These are phyloP conservation scores for Rosa persica DNA, from an alignment of 306 rosid species.

Conservation along the genomic window DNA sequence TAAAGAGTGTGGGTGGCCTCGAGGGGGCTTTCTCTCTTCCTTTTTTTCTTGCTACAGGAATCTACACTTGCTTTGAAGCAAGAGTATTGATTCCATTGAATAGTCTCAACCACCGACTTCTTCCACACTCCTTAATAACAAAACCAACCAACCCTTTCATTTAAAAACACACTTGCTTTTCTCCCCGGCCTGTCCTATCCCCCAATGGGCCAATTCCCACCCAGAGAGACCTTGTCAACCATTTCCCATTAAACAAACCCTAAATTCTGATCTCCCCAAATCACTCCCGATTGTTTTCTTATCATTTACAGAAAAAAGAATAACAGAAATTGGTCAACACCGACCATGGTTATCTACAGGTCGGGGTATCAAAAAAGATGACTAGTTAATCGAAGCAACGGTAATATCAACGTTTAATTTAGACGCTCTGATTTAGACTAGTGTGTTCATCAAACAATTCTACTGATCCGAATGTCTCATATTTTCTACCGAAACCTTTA, in stretches of 20 bases:
- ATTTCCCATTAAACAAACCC: slow-evolving; percentile 24
- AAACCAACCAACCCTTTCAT: slow-evolving; percentile 4
- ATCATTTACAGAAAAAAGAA: background rate
- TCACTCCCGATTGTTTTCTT: background rate
- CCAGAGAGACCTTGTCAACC: slow-evolving; percentile 17
- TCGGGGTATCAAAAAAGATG: background rate
- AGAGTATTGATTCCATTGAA: slow-evolving; percentile 26
- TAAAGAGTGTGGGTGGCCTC: background rate
- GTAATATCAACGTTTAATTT: background rate
- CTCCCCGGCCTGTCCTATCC: slow-evolving; percentile 17
- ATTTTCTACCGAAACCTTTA: background rate
- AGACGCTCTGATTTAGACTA: background rate
- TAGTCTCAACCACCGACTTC: slow-evolving; percentile 47
- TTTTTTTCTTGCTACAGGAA: background rate
- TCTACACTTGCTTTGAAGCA: background rate
- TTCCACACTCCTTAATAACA: slow-evolving; percentile 15
- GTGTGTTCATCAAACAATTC: no score
- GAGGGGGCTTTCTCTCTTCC: background rate
- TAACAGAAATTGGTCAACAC: background rate
- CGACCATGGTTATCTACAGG: background rate
- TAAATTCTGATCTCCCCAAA: background rate
- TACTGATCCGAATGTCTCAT: background rate
- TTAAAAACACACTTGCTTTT: slow-evolving; percentile 37
- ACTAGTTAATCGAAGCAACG: background rate
- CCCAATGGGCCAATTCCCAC: slow-evolving; percentile 20